Conservation (phyloP, 2,329 filamentous ascomycete genomes). For the Dactylella cylindrospora region DNA sequence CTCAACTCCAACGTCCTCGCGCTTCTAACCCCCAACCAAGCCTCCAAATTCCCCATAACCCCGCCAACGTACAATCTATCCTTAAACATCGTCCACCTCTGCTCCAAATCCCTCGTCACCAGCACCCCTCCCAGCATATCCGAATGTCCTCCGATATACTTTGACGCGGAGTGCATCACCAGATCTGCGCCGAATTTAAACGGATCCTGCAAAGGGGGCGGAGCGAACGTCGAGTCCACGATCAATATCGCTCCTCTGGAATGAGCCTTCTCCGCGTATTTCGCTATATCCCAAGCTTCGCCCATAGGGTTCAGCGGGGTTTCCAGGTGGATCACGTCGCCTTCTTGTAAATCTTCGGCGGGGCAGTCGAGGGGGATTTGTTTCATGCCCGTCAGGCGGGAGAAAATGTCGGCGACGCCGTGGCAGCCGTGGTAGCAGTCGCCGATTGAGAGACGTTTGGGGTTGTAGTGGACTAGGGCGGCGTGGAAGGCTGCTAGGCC, state of each 20-base stretch:
- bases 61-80: slow-evolving; percentile 78
- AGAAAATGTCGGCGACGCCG: slow-evolving; percentile 73
- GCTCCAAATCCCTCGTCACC: slow-evolving; percentile 44
- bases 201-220: slow-evolving; percentile 84
- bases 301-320: slow-evolving; percentile 92
- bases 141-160: slow-evolving; percentile 94
- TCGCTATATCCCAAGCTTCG: slow-evolving; percentile 70
- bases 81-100: slow-evolving; percentile 57
- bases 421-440: slow-evolving; percentile 93
- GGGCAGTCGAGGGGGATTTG: slow-evolving; percentile 71
- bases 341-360: slow-evolving; percentile 66
- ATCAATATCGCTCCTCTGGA: slow-evolving; percentile 71
- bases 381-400: slow-evolving; percentile 73
- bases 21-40: slow-evolving; percentile 86
- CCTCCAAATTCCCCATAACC: slow-evolving; percentile 86
- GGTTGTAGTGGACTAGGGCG: slow-evolving; percentile 78
- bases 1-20: slow-evolving; percentile 82
- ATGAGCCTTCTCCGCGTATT: slow-evolving; percentile 73
- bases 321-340: slow-evolving; percentile 87
- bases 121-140: slow-evolving; percentile 90
- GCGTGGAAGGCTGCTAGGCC: slow-evolving; percentile 89
- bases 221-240: slow-evolving; percentile 90
- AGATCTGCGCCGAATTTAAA: slow-evolving; percentile 79
- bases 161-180: slow-evolving; percentile 90
- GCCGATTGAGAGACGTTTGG: slow-evolving; percentile 76